These are phyloP conservation scores for Bruguiera gymnorhiza DNA, from an alignment of 345 rosid species.

Conservation along the genomic window DNA sequence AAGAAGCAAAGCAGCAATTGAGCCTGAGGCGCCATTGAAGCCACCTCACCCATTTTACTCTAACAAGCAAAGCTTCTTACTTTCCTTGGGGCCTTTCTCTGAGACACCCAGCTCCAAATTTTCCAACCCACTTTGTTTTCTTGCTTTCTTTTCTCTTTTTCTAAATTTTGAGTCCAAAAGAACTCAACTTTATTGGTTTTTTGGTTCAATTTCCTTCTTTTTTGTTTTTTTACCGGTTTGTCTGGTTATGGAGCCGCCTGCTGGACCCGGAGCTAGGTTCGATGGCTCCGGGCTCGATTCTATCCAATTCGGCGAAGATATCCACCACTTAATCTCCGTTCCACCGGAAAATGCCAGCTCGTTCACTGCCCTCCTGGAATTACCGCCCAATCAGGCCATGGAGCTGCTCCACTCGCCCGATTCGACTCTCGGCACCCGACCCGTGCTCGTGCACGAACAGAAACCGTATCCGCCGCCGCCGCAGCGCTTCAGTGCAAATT, in stretches of 20 bases:
- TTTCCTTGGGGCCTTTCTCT: too few species aligned
- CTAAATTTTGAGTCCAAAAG: neutral
- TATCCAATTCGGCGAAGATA: constrained; percentile 47
- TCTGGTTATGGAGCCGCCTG: constrained; percentile 41
- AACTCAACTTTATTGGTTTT: constrained; percentile 1
- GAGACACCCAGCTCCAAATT: too few species aligned
- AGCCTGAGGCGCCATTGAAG: too few species aligned
- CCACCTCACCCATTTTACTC: too few species aligned
- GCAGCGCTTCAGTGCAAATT: constrained; percentile 25
- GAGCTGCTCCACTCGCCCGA: constrained; percentile 55
- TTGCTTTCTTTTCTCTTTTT: neutral
- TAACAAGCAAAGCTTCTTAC: too few species aligned
- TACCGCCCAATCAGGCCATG: constrained; percentile 47
- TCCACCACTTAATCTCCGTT: constrained; percentile 38
- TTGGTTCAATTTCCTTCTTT: neutral
- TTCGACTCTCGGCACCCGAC: constrained; percentile 26
- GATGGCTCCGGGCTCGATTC: constrained; percentile 40
- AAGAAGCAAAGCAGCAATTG: too few species aligned
- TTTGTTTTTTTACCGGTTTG: neutral
- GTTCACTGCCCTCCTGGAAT: constrained; percentile 59
- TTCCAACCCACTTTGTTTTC: too few species aligned
- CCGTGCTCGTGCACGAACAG: neutral
- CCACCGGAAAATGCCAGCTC: constrained; percentile 44
- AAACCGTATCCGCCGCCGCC: constrained; percentile 2
- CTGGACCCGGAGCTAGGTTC: constrained; percentile 47